Conservation (phyloP, 2,329 filamentous ascomycete genomes). For the Colletotrichum sp. region DNA sequence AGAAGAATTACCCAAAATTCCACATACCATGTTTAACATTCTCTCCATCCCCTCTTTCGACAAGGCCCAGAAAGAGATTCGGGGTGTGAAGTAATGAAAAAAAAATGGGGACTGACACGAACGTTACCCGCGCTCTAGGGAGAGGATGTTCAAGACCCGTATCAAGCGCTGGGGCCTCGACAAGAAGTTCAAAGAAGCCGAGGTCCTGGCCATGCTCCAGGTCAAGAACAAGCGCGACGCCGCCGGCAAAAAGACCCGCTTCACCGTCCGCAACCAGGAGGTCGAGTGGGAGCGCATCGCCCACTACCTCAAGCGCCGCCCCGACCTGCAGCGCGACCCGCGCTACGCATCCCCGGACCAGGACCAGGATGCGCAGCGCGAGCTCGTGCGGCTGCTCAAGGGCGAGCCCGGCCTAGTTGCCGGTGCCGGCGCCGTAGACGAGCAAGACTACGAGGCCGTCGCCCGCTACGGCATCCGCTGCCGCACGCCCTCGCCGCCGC, state of each 20-base stretch:
- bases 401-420: not conserved
- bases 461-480: not conserved
- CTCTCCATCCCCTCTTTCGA: not conserved
- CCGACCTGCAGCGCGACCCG: not conserved
- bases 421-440: not conserved
- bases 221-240: not conserved
- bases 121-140: not conserved
- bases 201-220: not conserved
- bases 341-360: not conserved
- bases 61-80: not conserved
- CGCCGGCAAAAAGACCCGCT: not conserved
- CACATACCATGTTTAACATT: not conserved
- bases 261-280: not conserved
- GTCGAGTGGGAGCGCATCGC: not conserved
- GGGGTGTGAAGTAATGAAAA: not conserved
- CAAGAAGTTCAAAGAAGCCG: slow-evolving; percentile 8
- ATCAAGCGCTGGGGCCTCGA: not conserved
- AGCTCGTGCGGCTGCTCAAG: not conserved
- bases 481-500: not conserved
- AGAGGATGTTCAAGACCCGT: slow-evolving; percentile 1
- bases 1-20: not conserved
- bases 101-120: not conserved
- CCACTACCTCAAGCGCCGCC: not conserved
- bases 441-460: not conserved
- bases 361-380: not conserved